These are phyloP conservation scores for Daucus carota DNA, from an alignment of 129 eudicot genomes.

Conservation along the genomic window DNA sequence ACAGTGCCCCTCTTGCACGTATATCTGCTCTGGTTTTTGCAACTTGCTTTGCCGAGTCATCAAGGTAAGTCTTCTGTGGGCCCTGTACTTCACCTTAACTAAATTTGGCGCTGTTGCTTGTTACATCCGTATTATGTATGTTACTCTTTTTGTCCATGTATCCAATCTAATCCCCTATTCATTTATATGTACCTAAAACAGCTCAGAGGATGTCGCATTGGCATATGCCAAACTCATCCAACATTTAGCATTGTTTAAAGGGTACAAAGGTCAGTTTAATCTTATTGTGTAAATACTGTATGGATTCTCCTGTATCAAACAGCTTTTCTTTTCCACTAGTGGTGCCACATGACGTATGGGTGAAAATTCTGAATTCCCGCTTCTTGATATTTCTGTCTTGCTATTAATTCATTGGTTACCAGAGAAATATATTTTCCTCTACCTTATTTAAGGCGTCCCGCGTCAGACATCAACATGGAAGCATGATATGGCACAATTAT, in stretches of 20 bases:
- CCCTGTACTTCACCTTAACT: neutral
- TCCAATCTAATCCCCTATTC: constrained; percentile 1
- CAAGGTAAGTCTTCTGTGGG: constrained; percentile 50
- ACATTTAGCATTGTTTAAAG: constrained; percentile 80
- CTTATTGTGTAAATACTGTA: neutral
- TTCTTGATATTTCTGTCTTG: neutral
- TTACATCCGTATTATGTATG: constrained; percentile 3
- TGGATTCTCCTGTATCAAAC: neutral
- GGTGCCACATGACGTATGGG: neutral
- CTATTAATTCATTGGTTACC: neutral
- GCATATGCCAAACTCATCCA: constrained; percentile 92
- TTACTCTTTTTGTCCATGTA: neutral
- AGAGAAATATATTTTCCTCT: neutral
- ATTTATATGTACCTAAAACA: constrained; percentile 16
- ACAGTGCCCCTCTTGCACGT: constrained; percentile 74
- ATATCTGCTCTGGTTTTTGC: constrained; percentile 75
- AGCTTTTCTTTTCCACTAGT: neutral
- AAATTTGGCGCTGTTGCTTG: constrained; percentile 1
- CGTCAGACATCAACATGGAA: neutral
- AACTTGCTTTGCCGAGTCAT: constrained; percentile 72
- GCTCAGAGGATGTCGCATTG: constrained; percentile 84
- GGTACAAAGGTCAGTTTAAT: constrained; percentile 65
- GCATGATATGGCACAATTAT: neutral
- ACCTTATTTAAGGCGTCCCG: neutral
- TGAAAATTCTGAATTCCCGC: neutral